Conservation (phyloP, 208 protist genomes). For the Wallacemonas sp. region DNA sequence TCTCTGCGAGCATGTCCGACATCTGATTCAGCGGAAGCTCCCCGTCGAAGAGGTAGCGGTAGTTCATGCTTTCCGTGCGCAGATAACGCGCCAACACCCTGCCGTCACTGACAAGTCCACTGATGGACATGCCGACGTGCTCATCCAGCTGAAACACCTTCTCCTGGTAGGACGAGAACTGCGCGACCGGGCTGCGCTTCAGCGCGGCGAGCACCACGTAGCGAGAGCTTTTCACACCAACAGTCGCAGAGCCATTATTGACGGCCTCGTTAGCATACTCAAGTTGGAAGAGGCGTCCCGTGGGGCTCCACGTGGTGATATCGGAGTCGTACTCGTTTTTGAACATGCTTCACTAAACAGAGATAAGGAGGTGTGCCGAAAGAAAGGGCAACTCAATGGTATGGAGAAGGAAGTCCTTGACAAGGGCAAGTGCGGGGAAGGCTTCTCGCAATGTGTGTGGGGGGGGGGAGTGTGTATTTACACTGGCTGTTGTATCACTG, state of each 20-base stretch:
- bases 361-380: no score
- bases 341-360: constrained; percentile 47
- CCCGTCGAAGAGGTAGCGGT: constrained; percentile 93
- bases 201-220: constrained; percentile 95
- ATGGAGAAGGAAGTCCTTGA: no score
- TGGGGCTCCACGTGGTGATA: constrained; percentile 99
- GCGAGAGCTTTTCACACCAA: constrained; percentile 96
- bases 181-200: constrained; percentile 91
- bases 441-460: no score
- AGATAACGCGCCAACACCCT: constrained; percentile 95
- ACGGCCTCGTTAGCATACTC: constrained; percentile 99
- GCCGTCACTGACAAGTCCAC: constrained; percentile 97
- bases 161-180: constrained; percentile 98
- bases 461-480: no score
- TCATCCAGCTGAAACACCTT: constrained; percentile 98
- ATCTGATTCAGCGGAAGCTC: constrained; percentile 75
- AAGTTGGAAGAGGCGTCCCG: constrained; percentile 96
- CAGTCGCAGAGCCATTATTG: constrained; percentile 98
- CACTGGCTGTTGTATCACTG: no score
- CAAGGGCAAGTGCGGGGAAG: no score
- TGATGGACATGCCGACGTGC: constrained; percentile 98
- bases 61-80: constrained; percentile 97
- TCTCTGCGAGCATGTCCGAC: constrained; percentile 85
- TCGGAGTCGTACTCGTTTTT: constrained; percentile 98
- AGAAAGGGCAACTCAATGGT: no score